Evolutionary conservation across 2,329 filamentous ascomycete genomes (phyloP).

Genomic region (Fusarium brachygibbosum): DNA sequence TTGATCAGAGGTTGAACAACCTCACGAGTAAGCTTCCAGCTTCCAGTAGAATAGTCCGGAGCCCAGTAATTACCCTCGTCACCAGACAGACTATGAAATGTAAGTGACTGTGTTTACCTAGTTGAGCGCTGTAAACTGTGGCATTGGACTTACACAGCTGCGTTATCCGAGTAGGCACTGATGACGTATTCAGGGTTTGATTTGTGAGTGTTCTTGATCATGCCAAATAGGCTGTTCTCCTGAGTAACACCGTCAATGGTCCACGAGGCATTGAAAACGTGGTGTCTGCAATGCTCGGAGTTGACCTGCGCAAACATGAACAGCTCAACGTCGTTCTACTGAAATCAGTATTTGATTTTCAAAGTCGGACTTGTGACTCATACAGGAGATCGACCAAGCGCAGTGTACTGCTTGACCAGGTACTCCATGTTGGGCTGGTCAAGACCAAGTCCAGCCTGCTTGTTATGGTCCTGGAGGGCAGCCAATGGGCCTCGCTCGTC

Average conservation of each 20-base stretch:
- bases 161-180: slow-evolving; percentile 97
- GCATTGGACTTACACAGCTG: slow-evolving; percentile 73
- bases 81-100: slow-evolving; percentile 51
- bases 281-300: slow-evolving; percentile 88
- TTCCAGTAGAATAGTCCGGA: slow-evolving; percentile 85
- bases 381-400: slow-evolving; percentile 68
- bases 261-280: slow-evolving; percentile 98
- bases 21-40: slow-evolving; percentile 90
- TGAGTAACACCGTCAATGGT: slow-evolving; percentile 89
- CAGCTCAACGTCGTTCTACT: slow-evolving; percentile 83
- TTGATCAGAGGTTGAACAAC: slow-evolving; percentile 89
- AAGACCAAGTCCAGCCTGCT: slow-evolving; percentile 84
- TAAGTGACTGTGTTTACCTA: slow-evolving; percentile 11
- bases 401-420: slow-evolving; percentile 74
- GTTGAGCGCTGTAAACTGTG: slow-evolving; percentile 21
- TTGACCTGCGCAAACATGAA: slow-evolving; percentile 99
- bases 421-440: slow-evolving; percentile 94
- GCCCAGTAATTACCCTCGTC: slow-evolving; percentile 75
- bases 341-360: slow-evolving; percentile 41
- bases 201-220: slow-evolving; percentile 97
- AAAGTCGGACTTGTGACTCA: slow-evolving; percentile 50
- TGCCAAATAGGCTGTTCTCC: slow-evolving; percentile 86
- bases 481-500: slow-evolving; percentile 74
- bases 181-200: slow-evolving; percentile 85
- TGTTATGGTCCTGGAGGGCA: slow-evolving; percentile 86